phyloP scores from a whole-genome alignment of 805 yeast species.

The Cyberlindnera galapagoensis region DNA sequence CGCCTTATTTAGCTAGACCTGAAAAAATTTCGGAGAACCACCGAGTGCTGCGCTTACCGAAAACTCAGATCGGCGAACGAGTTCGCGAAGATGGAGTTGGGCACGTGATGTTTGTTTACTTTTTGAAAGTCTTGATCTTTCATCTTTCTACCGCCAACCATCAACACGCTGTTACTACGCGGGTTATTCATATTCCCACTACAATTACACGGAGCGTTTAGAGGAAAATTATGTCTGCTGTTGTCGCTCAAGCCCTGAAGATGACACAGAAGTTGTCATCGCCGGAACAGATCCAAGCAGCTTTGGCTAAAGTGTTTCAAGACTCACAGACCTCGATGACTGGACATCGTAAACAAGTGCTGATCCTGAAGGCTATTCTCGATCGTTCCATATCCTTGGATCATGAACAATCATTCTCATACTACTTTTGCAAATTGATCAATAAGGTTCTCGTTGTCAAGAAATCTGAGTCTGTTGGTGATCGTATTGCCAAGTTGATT shows the following conservation, averaged over 20 bases:
- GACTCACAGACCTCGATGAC: conserved; percentile 71
- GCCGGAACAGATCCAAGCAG: conserved; percentile 33
- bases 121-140: conserved; percentile 4
- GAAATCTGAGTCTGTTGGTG: conserved; percentile 66
- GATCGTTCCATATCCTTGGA: conserved; percentile 45
- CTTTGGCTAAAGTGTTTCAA: conserved; percentile 66
- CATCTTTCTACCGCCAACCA: background rate
- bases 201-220: background rate
- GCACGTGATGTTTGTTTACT: conserved; percentile 8
- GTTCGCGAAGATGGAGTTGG: background rate
- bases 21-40: conserved; percentile 1
- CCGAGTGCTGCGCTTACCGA: no score
- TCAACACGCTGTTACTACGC: background rate
- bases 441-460: conserved; percentile 63
- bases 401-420: conserved; percentile 52
- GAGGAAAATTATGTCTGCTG: conserved; percentile 10
- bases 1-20: conserved; percentile 4
- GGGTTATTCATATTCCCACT: background rate
- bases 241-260: conserved; percentile 11
- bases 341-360: conserved; percentile 70
- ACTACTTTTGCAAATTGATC: conserved; percentile 51
- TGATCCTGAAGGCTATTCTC: conserved; percentile 54
- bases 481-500: conserved; percentile 63
- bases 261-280: conserved; percentile 17
- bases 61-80: background rate